Evolutionary conservation across 495 filamentous ascomycete species (phyloP), one percentile per base, ranked within the genome.

Genomic region (Lophiotrema nucula): DNA sequence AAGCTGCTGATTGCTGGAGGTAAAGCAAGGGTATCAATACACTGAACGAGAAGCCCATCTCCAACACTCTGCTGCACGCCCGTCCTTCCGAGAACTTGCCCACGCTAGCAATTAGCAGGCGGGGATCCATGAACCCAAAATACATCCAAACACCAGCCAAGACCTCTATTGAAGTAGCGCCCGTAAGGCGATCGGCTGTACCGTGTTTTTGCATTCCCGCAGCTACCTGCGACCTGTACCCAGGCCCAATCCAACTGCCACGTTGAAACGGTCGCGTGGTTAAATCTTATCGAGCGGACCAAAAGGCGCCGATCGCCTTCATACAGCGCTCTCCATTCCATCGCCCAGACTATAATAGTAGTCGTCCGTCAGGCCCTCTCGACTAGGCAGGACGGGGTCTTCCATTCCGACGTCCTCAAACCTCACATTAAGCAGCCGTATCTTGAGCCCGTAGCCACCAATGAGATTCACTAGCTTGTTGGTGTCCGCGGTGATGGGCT

Each of bases 401-500:
- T 65, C 60, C 33, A 65, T 47, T 12, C 45, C 63, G 58, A 84
- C 79, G 51, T 79, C 88, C 66, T 95, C 90, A 70, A 95, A 86
- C 55, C 89, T 77, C 35, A 99, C 88, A 73, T 99, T 99, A 55
- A 99, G 75, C 60, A 99, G 69, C 28, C 95, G 77, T 52, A 99
- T 95, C 77, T 95, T 95, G 33, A 97, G 73, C 3, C 95, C 92
- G 67, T 96, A 97, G 60, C 92, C 87, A 60, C 83, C 81, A 24
- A 99, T 86, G 62, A 96, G 72, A 33, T 85, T 82, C 50, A 96
- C 87, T 47, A 97, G 74, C 69, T 92, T 93, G 63, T 83, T 88
- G 4, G 93, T 97, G 71, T 97, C 92, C 19, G 88, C 80, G n/a
- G 95, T 99, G 71, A 99, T 96, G 11, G 93, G 93, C 38, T 91